These are phyloP conservation scores for Pythium oligandrum DNA, from an alignment of 352 stramenopile genomes.

Conservation along the genomic window DNA sequence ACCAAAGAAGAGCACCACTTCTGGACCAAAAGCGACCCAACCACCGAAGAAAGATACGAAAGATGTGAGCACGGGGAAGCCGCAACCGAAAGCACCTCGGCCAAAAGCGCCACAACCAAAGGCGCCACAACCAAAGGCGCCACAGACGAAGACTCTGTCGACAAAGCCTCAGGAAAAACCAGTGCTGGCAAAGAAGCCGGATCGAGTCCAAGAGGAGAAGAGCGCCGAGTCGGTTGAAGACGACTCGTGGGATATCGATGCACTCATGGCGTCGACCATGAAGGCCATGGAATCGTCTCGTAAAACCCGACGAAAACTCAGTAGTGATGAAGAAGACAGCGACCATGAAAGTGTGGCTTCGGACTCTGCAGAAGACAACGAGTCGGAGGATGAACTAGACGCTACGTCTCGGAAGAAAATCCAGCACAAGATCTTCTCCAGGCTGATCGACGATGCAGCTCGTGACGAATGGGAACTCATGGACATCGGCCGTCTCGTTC, in stretches of 20 bases:
- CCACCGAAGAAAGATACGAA: no score
- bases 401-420: constrained; percentile 7
- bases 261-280: constrained; percentile 10
- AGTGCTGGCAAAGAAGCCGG: no score
- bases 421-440: constrained; percentile 43
- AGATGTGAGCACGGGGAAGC: no score
- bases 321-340: no score
- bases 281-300: not conserved
- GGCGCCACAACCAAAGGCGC: no score
- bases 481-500: constrained; percentile 74
- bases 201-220: not conserved
- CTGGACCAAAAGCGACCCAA: no score
- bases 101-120: no score
- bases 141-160: no score
- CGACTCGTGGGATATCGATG: constrained; percentile 14
- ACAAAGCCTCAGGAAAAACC: no score
- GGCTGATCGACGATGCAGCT: constrained; percentile 73
- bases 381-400: not conserved
- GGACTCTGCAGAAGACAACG: not conserved
- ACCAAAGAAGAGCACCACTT: no score
- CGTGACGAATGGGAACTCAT: constrained; percentile 71
- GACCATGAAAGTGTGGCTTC: not conserved
- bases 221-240: not conserved
- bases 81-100: no score
- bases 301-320: no score